A percentile compares a stretch with the other conserved stretches of the same genome.
Conservation (phyloP, 2,329 filamentous ascomycete species). For the Stemphylium vesicarium region DNA sequence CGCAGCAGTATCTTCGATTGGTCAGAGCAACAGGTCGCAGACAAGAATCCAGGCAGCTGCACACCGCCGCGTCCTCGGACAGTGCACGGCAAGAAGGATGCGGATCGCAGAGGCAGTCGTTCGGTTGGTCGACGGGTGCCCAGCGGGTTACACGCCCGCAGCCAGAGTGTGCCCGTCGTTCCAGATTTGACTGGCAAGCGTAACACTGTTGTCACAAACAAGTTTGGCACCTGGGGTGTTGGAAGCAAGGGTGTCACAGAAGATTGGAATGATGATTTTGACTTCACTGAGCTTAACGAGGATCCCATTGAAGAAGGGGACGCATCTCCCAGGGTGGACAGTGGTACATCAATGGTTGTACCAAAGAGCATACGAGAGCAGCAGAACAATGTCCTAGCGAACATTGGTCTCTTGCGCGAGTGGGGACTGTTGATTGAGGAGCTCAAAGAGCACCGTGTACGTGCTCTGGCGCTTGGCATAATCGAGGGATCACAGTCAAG, state of each 20-base stretch:
- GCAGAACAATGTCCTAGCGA: constrained; percentile 80
- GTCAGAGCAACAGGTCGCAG: constrained; percentile 70
- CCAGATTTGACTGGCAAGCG: constrained; percentile 64
- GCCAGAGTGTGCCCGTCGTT: constrained; percentile 77
- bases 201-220: constrained; percentile 64
- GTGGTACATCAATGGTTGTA: constrained; percentile 67
- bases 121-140: constrained; percentile 70
- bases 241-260: constrained; percentile 81
- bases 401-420: constrained; percentile 83
- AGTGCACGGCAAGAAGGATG: constrained; percentile 76
- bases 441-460: constrained; percentile 75
- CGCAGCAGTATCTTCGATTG: constrained; percentile 78
- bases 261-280: constrained; percentile 90
- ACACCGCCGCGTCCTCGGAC: constrained; percentile 72
- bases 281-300: constrained; percentile 67
- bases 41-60: constrained; percentile 65
- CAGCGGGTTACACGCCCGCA: constrained; percentile 74
- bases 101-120: constrained; percentile 73
- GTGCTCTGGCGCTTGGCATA: constrained; percentile 72
- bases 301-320: constrained; percentile 36
- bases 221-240: constrained; percentile 83
- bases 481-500: constrained; percentile 64
- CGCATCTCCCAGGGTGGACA: constrained; percentile 52
- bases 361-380: constrained; percentile 80
- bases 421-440: constrained; percentile 83